phyloP scores from a whole-genome alignment of 106 monocot genomes.

The Hemerocallis citrina region DNA sequence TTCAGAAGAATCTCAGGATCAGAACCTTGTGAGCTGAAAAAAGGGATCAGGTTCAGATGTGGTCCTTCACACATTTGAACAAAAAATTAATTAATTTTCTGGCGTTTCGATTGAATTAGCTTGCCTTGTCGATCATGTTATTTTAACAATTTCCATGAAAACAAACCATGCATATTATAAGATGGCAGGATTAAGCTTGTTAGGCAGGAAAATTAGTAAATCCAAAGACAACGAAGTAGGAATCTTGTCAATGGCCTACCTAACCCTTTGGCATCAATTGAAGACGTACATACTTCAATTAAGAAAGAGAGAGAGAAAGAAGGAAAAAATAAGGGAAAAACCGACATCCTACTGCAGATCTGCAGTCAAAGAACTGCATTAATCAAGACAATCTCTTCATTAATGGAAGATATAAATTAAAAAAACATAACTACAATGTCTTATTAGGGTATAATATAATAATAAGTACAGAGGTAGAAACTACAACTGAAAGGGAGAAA shows the following conservation, averaged over 20 bases:
- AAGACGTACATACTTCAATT: constrained; percentile 15
- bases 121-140: neutral
- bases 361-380: constrained; percentile 15
- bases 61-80: neutral
- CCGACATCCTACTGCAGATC: too few relatives aligned
- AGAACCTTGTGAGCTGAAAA: too few relatives aligned
- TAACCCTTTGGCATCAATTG: constrained; percentile 9
- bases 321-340: too few relatives aligned
- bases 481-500: too few relatives aligned
- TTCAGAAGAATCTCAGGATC: too few relatives aligned
- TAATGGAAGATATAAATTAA: constrained; percentile 5
- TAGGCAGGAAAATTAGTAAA: too few relatives aligned
- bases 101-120: neutral
- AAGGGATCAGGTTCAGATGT: too few relatives aligned
- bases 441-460: constrained; percentile 1
- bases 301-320: too few relatives aligned
- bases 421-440: neutral
- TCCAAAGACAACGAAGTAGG: constrained; percentile 9
- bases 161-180: neutral
- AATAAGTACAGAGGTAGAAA: too few relatives aligned
- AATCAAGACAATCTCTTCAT: neutral
- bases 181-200: constrained; percentile 3
- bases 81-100: neutral
- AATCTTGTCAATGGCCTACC: constrained; percentile 25
- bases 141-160: neutral